phyloP scores from a whole-genome alignment of 805 yeast genomes.

The Starmerella potacharoeniae region DNA sequence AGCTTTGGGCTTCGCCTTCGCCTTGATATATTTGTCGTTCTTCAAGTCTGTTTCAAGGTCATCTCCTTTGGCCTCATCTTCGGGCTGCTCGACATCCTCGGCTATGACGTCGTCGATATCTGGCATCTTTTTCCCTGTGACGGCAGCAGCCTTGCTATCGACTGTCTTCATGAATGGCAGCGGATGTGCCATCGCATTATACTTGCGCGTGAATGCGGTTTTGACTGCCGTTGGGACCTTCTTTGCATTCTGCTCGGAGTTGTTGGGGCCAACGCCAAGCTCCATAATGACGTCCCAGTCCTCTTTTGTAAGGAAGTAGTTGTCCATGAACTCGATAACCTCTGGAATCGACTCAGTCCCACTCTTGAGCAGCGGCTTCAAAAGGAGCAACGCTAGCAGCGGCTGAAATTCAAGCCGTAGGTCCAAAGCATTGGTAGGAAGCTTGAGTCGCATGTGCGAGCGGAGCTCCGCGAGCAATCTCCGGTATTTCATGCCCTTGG shows the following conservation, averaged over 20 bases:
- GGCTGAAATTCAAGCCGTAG: conserved; percentile 70
- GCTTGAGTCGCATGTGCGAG: conserved; percentile 70
- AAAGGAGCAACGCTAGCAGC: conserved; percentile 43
- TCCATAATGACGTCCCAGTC: conserved; percentile 89
- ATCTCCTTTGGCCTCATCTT: conserved; percentile 26
- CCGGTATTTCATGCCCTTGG: conserved; percentile 65
- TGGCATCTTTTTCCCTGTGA: conserved; percentile 33
- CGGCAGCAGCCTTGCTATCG: conserved; percentile 31
- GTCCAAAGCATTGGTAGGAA: conserved; percentile 64
- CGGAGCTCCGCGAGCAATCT: conserved; percentile 78
- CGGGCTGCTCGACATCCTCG: conserved; percentile 33
- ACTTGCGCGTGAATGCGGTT: conserved; percentile 74
- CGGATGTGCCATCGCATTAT: conserved; percentile 70
- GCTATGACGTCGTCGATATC: conserved; percentile 63
- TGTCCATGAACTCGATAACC: conserved; percentile 66
- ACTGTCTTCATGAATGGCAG: conserved; percentile 57
- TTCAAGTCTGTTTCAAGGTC: conserved; percentile 29
- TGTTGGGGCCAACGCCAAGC: conserved; percentile 54
- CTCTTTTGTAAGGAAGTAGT: conserved; percentile 73
- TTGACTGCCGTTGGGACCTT: conserved; percentile 67
- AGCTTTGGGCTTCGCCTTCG: conserved; percentile 13
- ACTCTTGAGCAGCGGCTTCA: conserved; percentile 43
- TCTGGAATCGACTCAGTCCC: conserved; percentile 56
- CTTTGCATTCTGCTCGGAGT: conserved; percentile 40
- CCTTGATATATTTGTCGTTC: conserved; percentile 24